Percentiles rank a stretch among this genome's conserved stretches.
Conservation (phyloP, 2,329 filamentous ascomycete species). For the Helminthosporium solani region DNA sequence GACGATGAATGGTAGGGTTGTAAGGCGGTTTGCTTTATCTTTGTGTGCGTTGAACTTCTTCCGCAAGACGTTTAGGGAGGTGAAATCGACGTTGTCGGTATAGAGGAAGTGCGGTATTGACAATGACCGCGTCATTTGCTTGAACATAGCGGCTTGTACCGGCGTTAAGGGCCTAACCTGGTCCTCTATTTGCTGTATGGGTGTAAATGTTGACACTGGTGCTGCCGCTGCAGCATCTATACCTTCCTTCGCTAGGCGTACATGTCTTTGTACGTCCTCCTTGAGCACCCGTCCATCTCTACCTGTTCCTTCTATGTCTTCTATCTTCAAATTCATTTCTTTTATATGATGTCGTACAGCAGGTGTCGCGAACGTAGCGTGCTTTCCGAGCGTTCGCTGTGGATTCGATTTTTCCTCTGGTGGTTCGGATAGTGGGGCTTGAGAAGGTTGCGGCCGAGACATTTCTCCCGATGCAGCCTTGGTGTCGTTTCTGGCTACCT, state of each 20-base stretch:
- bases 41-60: slow-evolving; percentile 64
- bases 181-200: slow-evolving; percentile 55
- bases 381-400: slow-evolving; percentile 56
- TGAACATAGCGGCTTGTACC: slow-evolving; percentile 93
- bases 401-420: slow-evolving; percentile 17
- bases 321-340: slow-evolving; percentile 74
- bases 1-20: slow-evolving; percentile 90
- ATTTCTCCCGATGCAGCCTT: slow-evolving; percentile 24
- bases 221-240: slow-evolving; percentile 29
- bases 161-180: slow-evolving; percentile 69
- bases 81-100: slow-evolving; percentile 84
- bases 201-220: slow-evolving; percentile 34
- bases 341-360: slow-evolving; percentile 88
- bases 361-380: slow-evolving; percentile 79
- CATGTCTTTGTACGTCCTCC: slow-evolving; percentile 70
- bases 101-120: slow-evolving; percentile 94
- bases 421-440: slow-evolving; percentile 22
- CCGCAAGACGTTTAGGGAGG: slow-evolving; percentile 70
- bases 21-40: slow-evolving; percentile 58
- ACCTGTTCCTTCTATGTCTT: slow-evolving; percentile 78
- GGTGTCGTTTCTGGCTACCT: slow-evolving; percentile 38
- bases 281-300: slow-evolving; percentile 90
- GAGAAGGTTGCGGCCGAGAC: slow-evolving; percentile 16
- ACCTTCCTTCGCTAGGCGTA: slow-evolving; percentile 22
- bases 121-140: slow-evolving; percentile 90